phyloP scores from a whole-genome alignment of 2,329 filamentous ascomycete species.

The Alternaria infectoria region DNA sequence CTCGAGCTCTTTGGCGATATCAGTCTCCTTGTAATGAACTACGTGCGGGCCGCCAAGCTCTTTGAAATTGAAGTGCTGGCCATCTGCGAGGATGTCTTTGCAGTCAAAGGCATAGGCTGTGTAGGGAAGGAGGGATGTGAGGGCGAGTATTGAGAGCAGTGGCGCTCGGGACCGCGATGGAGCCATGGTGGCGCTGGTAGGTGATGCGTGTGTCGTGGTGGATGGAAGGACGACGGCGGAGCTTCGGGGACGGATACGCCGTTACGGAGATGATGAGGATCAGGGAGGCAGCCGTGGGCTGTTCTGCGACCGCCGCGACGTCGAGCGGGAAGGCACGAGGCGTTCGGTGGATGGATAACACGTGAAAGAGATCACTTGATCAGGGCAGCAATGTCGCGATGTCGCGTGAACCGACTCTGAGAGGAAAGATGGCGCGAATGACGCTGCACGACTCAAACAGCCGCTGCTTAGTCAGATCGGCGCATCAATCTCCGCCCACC shows the following conservation, averaged over 20 bases:
- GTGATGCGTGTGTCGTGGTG: constrained; percentile 12
- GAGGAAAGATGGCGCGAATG: constrained; percentile 21
- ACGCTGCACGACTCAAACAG: constrained; percentile 16
- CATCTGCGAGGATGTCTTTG: constrained; percentile 65
- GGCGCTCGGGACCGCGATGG: constrained; percentile 28
- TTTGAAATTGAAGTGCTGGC: constrained; percentile 68
- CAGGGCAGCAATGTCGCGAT: constrained; percentile 19
- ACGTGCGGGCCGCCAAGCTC: constrained; percentile 71
- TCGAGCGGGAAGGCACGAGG: not conserved
- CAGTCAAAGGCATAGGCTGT: constrained; percentile 61
- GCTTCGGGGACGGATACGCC: constrained; percentile 7
- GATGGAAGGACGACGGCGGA: constrained; percentile 9
- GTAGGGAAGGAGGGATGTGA: constrained; percentile 33
- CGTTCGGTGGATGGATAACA: not conserved
- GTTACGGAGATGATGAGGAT: constrained; percentile 4
- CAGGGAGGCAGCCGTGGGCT: constrained; percentile 1
- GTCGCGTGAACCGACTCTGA: constrained; percentile 19
- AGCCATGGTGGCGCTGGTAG: constrained; percentile 34
- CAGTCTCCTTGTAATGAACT: constrained; percentile 62
- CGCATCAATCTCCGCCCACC: not conserved
- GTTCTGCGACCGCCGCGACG: constrained; percentile 2
- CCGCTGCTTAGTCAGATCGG: constrained; percentile 16
- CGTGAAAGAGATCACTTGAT: constrained; percentile 7
- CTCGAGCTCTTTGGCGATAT: constrained; percentile 56
- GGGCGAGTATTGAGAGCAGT: constrained; percentile 33